Percentiles rank a stretch among this genome's conserved stretches.
These are phyloP conservation scores for Marasmius sp. DNA, from an alignment of 1,284 basidiomycete species.

Conservation along the genomic window DNA sequence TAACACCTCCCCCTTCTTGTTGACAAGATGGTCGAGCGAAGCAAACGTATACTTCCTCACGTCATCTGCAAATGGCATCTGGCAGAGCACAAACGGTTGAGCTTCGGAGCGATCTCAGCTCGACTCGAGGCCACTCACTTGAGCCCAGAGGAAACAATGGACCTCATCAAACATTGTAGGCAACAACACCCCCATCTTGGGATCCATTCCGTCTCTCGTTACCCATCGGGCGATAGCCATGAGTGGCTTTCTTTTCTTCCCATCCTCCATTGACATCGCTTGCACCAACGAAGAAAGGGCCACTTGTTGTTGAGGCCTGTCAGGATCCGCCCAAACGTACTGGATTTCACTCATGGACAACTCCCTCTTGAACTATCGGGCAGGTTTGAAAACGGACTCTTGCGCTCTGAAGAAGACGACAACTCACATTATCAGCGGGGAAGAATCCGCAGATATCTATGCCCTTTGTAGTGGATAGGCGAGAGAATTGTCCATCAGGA, in stretches of 20 bases:
- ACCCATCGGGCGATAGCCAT: conserved; percentile 13
- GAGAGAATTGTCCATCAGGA: conserved; percentile 77
- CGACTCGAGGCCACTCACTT: conserved; percentile 44
- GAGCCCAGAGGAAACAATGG: conserved; percentile 82
- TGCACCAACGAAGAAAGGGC: conserved; percentile 84
- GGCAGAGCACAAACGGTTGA: conserved; percentile 6
- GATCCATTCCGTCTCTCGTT: conserved; percentile 44
- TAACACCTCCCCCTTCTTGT: conserved; percentile 74
- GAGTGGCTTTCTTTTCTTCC: conserved; percentile 6
- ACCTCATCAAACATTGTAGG: conserved; percentile 65
- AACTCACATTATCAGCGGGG: conserved; percentile 56
- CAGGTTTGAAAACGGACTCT: not conserved
- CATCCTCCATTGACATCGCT: conserved; percentile 61
- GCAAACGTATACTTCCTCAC: conserved; percentile 86
- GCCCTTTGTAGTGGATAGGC: conserved; percentile 72
- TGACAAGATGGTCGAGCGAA: conserved; percentile 75
- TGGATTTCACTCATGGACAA: conserved; percentile 84
- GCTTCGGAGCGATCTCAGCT: not conserved
- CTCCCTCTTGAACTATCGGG: conserved; percentile 72
- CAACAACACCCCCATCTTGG: conserved; percentile 80
- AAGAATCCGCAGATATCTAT: conserved; percentile 91
- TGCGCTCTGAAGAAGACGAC: not conserved
- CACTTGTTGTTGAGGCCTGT: conserved; percentile 72
- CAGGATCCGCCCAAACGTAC: conserved; percentile 82
- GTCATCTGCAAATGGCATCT: conserved; percentile 97